Base-by-base conservation (phyloP, 306 rosid species). In the Myrica gale region DNA sequence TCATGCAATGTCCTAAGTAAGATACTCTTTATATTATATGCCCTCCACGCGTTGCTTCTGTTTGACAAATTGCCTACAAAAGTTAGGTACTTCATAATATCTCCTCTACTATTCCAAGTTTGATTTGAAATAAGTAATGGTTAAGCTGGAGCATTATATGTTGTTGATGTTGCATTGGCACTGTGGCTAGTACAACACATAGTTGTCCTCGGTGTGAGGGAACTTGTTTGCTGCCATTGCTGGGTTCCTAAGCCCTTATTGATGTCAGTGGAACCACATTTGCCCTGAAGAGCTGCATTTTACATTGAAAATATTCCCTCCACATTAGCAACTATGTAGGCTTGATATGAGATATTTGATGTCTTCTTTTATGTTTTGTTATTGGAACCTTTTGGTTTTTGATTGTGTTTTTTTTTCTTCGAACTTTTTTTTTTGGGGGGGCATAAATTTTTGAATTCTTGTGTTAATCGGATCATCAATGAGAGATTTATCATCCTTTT, bases 1-100 rank as follows among this genome's bases (percentile, higher is more conserved):
- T 95, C 66, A 83, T 92, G 93, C 97, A 89, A 79, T 86, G 88
- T 46, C 86, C 93, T 23, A 57, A 71, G 96, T 90, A 87, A 37
- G 0, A 20, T 9, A 3, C 61, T 23, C 7, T 15, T 20, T 51
- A 39, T 45, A 39, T 20, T 5, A n/a, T 41, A 17, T 52, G 52
- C 23, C 45, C 55, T 20, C 5, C 11, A 9, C 55, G 85, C 83
- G 32, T 77, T 42, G 81, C 47, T 74, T 7, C 26, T 86, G 92
- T 84, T 87, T 19, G 93, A 71, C 76, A 2, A 78, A 80, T 68
- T 89, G 83, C 69, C 88, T 39, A 20, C 11, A 43, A 75, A 20
- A 78, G 48, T 15, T 58, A 75, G 0, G 54, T 70, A 9, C 9
- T 4, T 32, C 23, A 58, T 1, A 32, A 56, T 55, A 20, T n/a